These are phyloP conservation scores for Fusarium ramigenum DNA, from an alignment of 2,329 filamentous ascomycete genomes.

Conservation along the genomic window DNA sequence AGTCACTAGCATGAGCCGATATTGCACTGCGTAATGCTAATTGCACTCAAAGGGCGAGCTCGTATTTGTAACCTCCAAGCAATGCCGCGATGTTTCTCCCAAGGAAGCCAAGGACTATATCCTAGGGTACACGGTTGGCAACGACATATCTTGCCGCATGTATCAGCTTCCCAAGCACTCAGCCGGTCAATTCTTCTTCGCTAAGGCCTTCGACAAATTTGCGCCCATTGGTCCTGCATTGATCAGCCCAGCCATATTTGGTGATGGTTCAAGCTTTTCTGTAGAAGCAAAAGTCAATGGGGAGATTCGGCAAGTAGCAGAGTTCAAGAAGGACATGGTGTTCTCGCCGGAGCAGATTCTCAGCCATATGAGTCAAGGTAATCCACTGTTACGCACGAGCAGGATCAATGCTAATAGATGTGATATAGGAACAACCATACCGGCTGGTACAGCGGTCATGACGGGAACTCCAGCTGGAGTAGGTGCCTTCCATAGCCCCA, in stretches of 20 bases:
- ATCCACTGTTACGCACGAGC: rapidly evolving
- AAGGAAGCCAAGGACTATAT: neutral
- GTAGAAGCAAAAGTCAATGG: neutral
- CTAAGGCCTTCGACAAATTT: neutral
- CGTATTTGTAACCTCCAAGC: neutral
- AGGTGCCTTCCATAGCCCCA: neutral
- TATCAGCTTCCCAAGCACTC: neutral
- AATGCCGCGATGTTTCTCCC: neutral
- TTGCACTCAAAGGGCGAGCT: neutral
- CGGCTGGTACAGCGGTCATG: neutral
- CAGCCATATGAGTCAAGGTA: neutral
- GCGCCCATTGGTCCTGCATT: neutral
- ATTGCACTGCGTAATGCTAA: neutral
- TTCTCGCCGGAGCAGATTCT: neutral
- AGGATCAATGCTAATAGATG: neutral
- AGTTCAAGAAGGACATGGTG: neutral
- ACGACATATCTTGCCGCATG: neutral
- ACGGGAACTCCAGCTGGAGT: neutral
- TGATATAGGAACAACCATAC: neutral
- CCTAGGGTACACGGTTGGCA: neutral
- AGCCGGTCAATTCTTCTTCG: neutral
- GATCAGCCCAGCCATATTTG: neutral
- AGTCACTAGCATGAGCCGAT: no score
- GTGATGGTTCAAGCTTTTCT: neutral
- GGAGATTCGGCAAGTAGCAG: neutral